Evolutionary conservation across 2,329 filamentous ascomycete species (phyloP).

Genomic region (Paramyrothecium sp.): DNA sequence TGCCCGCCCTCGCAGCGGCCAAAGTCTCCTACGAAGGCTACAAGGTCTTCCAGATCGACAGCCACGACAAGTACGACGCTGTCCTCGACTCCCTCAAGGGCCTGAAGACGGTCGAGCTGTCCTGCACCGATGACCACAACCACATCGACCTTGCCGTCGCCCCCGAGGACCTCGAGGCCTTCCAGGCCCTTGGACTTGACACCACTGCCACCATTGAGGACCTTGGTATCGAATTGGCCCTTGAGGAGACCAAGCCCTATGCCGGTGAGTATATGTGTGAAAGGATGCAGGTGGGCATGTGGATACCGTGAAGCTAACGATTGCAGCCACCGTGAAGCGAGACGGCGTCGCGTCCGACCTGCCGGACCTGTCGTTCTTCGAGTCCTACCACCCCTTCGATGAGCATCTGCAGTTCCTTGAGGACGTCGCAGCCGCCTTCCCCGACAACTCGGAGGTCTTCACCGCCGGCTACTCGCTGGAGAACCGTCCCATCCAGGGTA

Average conservation of each 20-base stretch:
- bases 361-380: slow-evolving; percentile 40
- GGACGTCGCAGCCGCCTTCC: slow-evolving; percentile 39
- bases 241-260: slow-evolving; percentile 16
- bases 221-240: slow-evolving; percentile 17
- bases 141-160: slow-evolving; percentile 22
- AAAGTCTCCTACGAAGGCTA: slow-evolving; percentile 19
- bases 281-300: not conserved
- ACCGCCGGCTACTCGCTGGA: slow-evolving; percentile 44
- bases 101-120: slow-evolving; percentile 16
- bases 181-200: slow-evolving; percentile 18
- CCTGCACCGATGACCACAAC: slow-evolving; percentile 12
- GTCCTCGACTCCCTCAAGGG: slow-evolving; percentile 16
- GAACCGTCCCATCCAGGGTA: slow-evolving; percentile 57
- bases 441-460: slow-evolving; percentile 45
- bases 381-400: slow-evolving; percentile 49
- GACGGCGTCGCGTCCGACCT: slow-evolving; percentile 2
- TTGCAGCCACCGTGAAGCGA: not conserved
- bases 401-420: slow-evolving; percentile 48
- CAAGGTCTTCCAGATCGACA: slow-evolving; percentile 18
- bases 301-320: not conserved
- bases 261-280: slow-evolving; percentile 2
- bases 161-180: slow-evolving; percentile 13
- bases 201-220: slow-evolving; percentile 16
- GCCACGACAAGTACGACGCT: slow-evolving; percentile 10
- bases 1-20: not conserved